These are phyloP conservation scores for Mucor velutinosus DNA, from an alignment of 371 early-diverging fungal genomes.

Conservation along the genomic window DNA sequence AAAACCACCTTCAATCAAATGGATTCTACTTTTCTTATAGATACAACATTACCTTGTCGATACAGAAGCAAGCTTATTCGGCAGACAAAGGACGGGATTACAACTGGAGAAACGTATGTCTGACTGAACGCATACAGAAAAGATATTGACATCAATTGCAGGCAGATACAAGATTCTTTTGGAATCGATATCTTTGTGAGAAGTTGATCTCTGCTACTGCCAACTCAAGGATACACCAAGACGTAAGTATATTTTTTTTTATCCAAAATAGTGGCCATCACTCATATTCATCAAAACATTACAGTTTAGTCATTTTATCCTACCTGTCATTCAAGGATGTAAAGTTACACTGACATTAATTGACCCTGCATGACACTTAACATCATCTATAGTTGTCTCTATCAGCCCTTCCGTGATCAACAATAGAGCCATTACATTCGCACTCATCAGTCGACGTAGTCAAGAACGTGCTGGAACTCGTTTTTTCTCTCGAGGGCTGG, in stretches of 20 bases:
- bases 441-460: constrained; percentile 79
- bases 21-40: constrained; percentile 85
- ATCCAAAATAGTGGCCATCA: background rate
- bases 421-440: constrained; percentile 66
- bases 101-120: constrained; percentile 42
- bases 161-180: constrained; percentile 89
- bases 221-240: constrained; percentile 11
- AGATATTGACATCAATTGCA: constrained; percentile 14
- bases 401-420: constrained; percentile 56
- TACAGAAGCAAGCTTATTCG: constrained; percentile 69
- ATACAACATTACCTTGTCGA: constrained; percentile 77
- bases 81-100: background rate
- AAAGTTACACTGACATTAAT: constrained; percentile 24
- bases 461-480: constrained; percentile 81
- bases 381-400: constrained; percentile 46
- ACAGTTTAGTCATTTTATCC: constrained; percentile 74
- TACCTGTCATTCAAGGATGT: constrained; percentile 93
- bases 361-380: background rate
- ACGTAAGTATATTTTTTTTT: constrained; percentile 37
- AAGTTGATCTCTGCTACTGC: constrained; percentile 55
- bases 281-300: background rate
- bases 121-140: background rate
- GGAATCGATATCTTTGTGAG: constrained; percentile 76
- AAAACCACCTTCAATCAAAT: constrained; percentile 62
- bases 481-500: constrained; percentile 93